These are phyloP conservation scores for Huntiella savannae DNA, from an alignment of 2,329 filamentous ascomycete species.

Conservation along the genomic window DNA sequence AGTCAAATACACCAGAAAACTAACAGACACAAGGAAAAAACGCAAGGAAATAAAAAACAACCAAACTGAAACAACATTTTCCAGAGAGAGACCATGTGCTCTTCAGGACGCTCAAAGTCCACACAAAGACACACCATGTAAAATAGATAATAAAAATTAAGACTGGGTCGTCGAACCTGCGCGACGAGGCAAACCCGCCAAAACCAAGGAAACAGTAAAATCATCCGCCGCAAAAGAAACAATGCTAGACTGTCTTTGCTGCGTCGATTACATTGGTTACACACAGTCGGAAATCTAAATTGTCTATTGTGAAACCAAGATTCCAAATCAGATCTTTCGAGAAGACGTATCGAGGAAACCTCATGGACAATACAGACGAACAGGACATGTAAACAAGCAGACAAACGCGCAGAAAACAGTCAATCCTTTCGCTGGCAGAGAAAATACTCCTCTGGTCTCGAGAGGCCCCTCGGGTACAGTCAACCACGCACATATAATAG, in stretches of 20 bases:
- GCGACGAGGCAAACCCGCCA: not conserved
- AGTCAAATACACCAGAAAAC: not conserved
- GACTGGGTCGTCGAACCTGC: not conserved
- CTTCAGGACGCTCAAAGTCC: not conserved
- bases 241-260: too few species aligned
- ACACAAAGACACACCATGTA: not conserved
- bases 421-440: slow-evolving; percentile 2
- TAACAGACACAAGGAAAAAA: not conserved
- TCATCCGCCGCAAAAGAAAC: not conserved
- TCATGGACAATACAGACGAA: not conserved
- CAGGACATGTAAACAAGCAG: not conserved
- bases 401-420: not conserved
- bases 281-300: too few species aligned
- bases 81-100: slow-evolving; percentile 1
- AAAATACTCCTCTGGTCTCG: not conserved
- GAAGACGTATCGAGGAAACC: too few species aligned
- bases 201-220: not conserved
- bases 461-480: not conserved
- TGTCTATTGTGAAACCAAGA: too few species aligned
- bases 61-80: slow-evolving; percentile 6
- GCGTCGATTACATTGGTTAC: too few species aligned
- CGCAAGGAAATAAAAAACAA: slow-evolving; percentile 9
- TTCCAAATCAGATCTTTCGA: too few species aligned
- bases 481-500: slow-evolving; percentile 1
- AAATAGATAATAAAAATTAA: not conserved